These are phyloP conservation scores for Saccharomyces paradoxus DNA, from an alignment of 805 yeast species.

Conservation along the genomic window DNA sequence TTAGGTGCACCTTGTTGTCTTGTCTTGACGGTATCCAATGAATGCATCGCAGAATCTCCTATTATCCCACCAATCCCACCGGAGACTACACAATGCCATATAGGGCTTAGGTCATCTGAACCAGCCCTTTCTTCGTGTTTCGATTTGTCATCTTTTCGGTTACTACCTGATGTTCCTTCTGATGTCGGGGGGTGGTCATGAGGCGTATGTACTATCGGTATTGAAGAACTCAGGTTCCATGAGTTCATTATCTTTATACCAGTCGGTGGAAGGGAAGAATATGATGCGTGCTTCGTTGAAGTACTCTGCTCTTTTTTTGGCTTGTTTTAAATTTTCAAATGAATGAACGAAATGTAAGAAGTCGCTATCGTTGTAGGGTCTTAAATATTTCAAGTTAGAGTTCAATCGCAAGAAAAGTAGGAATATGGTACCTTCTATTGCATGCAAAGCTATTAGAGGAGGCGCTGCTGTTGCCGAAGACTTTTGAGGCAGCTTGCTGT, in stretches of 20 bases:
- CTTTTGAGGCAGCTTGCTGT: neutral
- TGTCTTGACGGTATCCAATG: conserved; percentile 92
- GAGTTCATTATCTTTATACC: neutral
- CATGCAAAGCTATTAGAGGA: neutral
- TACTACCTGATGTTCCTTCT: neutral
- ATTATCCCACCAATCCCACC: conserved; percentile 94
- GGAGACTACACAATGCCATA: conserved; percentile 62
- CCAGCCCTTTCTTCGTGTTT: neutral
- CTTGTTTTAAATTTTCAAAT: neutral
- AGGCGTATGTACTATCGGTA: conserved; percentile 7
- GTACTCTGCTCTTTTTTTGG: neutral
- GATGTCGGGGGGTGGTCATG: neutral
- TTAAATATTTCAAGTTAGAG: neutral
- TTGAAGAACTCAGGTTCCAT: conserved; percentile 9
- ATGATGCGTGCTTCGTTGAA: neutral
- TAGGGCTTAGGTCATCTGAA: conserved; percentile 25
- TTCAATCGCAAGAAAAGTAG: neutral
- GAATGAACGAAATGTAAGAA: neutral
- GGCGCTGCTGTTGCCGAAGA: neutral
- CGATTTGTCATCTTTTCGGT: conserved; percentile 1
- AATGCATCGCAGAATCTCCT: conserved; percentile 91
- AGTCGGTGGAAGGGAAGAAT: conserved; percentile 2
- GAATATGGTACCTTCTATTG: neutral
- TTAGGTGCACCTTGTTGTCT: conserved; percentile 91
- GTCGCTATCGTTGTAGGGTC: neutral